Evolutionary conservation across 176 grass and related monocot genomes (phyloP).

Genomic region (Chloris gayana): DNA sequence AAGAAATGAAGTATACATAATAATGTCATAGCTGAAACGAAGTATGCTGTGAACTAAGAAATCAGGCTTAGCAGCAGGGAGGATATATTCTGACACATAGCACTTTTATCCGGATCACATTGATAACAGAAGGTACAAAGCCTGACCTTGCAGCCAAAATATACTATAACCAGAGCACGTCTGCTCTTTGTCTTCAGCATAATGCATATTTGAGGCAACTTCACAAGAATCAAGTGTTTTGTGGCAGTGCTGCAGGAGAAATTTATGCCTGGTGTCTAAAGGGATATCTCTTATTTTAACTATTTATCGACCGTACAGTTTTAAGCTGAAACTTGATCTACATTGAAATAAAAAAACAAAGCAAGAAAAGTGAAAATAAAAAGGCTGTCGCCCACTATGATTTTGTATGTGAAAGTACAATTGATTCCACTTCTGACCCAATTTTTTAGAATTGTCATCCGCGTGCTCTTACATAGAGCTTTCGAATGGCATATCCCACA

Average conservation of each 20-base stretch:
- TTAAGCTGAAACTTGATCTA: slow-evolving; percentile 14
- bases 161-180: neutral
- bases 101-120: neutral
- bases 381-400: neutral
- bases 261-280: neutral
- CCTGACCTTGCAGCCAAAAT: neutral
- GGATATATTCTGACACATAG: neutral
- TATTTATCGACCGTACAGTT: slow-evolving; percentile 22
- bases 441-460: slow-evolving; percentile 1
- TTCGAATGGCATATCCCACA: neutral
- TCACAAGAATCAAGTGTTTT: neutral
- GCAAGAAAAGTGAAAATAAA: neutral
- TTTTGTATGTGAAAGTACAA: slow-evolving; percentile 25
- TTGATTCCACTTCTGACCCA: neutral
- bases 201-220: neutral
- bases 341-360: neutral
- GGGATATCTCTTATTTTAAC: slow-evolving; percentile 5
- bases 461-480: neutral
- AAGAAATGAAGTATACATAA: slow-evolving; percentile 6
- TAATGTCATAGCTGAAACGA: slow-evolving; percentile 16
- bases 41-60: neutral
- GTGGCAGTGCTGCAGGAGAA: neutral
- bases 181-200: neutral
- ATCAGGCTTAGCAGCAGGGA: slow-evolving; percentile 1
- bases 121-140: neutral